Evolutionary conservation across 768 basidiomycete genomes (phyloP).

Genomic region (Russula griseocarnosa): DNA sequence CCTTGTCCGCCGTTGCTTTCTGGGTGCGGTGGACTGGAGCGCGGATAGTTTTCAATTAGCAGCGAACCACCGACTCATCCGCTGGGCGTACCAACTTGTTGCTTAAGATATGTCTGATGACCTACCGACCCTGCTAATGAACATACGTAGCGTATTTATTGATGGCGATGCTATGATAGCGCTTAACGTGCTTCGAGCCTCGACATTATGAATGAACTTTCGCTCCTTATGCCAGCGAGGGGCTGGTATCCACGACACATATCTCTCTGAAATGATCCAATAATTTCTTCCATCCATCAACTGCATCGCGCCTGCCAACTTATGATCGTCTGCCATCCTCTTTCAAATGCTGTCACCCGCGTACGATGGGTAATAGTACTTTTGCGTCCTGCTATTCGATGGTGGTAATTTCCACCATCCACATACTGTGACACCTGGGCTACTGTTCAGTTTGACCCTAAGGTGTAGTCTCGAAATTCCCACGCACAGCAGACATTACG

Average conservation of each 20-base stretch:
- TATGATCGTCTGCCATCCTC: background rate
- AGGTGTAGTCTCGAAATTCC: no score
- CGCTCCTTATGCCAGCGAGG: background rate
- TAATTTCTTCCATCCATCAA: background rate
- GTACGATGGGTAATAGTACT: background rate
- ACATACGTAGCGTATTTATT: background rate
- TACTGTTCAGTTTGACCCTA: no score
- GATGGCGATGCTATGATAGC: background rate
- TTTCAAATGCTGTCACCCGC: background rate
- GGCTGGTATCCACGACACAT: background rate
- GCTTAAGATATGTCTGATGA: background rate
- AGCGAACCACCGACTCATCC: background rate
- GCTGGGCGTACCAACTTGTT: background rate
- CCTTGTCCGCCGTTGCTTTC: slow-evolving; percentile 47
- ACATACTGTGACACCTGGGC: background rate
- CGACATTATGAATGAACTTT: background rate
- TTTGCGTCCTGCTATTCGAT: background rate
- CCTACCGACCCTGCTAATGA: background rate
- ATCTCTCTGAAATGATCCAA: background rate
- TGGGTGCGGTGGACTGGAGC: slow-evolving; percentile 64
- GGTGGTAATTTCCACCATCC: background rate
- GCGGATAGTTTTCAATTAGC: slow-evolving; percentile 31
- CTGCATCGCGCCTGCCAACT: background rate
- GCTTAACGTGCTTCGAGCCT: background rate
- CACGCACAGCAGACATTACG: no score